These are phyloP conservation scores for Oryza meyeriana DNA, from an alignment of 176 grass and related monocot species.

Conservation along the genomic window DNA sequence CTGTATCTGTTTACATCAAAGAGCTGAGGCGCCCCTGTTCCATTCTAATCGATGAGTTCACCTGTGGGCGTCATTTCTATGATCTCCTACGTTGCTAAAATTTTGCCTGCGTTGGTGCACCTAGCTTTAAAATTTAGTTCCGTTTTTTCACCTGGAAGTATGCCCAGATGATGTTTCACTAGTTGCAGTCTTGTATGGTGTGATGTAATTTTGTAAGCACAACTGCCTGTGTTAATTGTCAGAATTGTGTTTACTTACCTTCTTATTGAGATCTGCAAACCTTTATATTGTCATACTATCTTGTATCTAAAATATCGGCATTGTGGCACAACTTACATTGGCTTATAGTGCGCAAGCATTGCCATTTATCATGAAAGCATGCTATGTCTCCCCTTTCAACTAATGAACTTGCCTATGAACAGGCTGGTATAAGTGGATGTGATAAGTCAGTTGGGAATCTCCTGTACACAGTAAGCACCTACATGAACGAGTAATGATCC, in stretches of 20 bases:
- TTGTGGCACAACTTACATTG: background rate
- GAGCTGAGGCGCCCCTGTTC: too few relatives aligned
- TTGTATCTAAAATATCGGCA: background rate
- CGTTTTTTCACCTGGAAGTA: background rate
- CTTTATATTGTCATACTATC: background rate
- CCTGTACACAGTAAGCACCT: conserved; percentile 63
- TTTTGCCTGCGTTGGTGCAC: background rate
- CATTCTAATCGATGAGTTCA: background rate
- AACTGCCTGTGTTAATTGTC: background rate
- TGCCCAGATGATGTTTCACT: background rate
- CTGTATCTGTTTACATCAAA: background rate
- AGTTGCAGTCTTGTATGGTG: background rate
- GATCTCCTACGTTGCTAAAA: background rate
- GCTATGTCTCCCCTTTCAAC: background rate
- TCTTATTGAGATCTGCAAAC: background rate
- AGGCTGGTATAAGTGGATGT: conserved; percentile 65
- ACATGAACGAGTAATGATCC: background rate
- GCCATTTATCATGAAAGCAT: background rate
- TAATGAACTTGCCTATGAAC: conserved; percentile 16
- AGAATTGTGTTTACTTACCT: background rate
- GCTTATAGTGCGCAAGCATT: background rate
- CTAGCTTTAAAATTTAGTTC: too few relatives aligned
- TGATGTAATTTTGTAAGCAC: background rate
- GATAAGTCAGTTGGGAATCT: conserved; percentile 80
- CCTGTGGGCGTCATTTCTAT: background rate